Percentiles rank a stretch among this genome's conserved stretches.
phyloP scores from a whole-genome alignment of 371 early-diverging fungal species.

The Rhizomucor pusillus region DNA sequence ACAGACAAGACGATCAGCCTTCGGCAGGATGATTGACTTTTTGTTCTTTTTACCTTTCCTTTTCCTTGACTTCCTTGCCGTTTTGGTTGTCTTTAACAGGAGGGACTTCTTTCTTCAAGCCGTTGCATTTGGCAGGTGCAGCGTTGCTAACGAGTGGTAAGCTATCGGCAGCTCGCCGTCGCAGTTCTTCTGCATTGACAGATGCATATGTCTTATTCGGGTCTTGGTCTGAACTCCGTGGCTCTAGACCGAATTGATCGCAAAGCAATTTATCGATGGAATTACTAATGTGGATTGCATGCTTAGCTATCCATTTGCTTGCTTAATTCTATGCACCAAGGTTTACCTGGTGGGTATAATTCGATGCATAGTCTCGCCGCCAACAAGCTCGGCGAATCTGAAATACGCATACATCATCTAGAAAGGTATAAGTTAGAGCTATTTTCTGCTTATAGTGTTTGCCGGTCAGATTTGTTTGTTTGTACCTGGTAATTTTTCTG shows the following conservation, averaged over 20 bases:
- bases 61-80: slow-evolving; percentile 12
- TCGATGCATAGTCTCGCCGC: slow-evolving; percentile 53
- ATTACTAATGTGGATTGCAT: no score
- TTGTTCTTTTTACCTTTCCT: slow-evolving; percentile 22
- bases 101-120: no score
- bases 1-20: not conserved
- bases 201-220: not conserved
- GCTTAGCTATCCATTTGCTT: no score
- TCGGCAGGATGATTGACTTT: no score
- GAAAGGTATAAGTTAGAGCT: not conserved
- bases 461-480: no score
- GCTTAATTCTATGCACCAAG: no score
- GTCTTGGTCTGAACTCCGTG: not conserved
- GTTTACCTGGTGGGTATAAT: slow-evolving; percentile 56
- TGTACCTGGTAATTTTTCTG: slow-evolving; percentile 47
- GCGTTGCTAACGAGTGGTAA: not conserved
- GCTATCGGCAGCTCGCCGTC: slow-evolving; percentile 23
- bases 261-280: slow-evolving; percentile 54
- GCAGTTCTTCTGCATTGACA: slow-evolving; percentile 23
- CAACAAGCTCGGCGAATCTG: slow-evolving; percentile 51
- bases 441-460: not conserved
- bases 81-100: not conserved
- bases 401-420: slow-evolving; percentile 66
- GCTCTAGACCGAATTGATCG: slow-evolving; percentile 31
- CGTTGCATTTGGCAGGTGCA: no score